A percentile compares a stretch with the other conserved stretches of the same genome.
Evolutionary conservation across 1,284 basidiomycete genomes (phyloP).

Genomic region (Rhodofomes roseus): DNA sequence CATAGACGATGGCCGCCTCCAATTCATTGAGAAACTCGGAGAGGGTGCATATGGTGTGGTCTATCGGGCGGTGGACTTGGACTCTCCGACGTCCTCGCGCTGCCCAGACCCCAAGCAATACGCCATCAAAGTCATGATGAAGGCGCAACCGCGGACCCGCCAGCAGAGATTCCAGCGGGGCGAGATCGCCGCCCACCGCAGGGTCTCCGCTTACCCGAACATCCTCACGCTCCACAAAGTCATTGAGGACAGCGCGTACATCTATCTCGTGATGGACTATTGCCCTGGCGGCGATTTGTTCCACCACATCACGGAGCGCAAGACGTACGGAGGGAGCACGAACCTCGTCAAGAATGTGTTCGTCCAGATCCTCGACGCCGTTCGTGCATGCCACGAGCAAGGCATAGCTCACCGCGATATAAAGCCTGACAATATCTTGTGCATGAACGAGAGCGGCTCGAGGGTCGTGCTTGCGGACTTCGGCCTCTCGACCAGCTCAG

Average conservation of each 20-base stretch:
- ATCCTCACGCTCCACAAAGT: slow-evolving; percentile 57
- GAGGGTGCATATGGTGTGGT: slow-evolving; percentile 33
- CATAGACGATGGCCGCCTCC: slow-evolving; percentile 24
- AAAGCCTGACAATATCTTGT: slow-evolving; percentile 70
- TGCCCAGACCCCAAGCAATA: slow-evolving; percentile 26
- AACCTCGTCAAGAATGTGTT: slow-evolving; percentile 47
- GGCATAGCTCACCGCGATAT: slow-evolving; percentile 68
- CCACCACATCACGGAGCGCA: slow-evolving; percentile 50
- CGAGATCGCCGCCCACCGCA: slow-evolving; percentile 41
- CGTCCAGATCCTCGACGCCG: slow-evolving; percentile 59
- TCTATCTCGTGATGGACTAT: slow-evolving; percentile 62
- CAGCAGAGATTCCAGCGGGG: slow-evolving; percentile 20
- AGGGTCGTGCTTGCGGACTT: slow-evolving; percentile 60
- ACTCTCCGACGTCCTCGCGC: slow-evolving; percentile 42
- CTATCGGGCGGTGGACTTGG: slow-evolving; percentile 40
- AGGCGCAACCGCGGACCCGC: slow-evolving; percentile 43
- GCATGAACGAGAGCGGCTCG: slow-evolving; percentile 39
- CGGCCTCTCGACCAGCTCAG: slow-evolving; percentile 58
- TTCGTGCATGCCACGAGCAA: slow-evolving; percentile 54
- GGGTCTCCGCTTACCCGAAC: slow-evolving; percentile 51
- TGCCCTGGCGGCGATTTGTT: slow-evolving; percentile 63
- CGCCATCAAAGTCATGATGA: slow-evolving; percentile 65
- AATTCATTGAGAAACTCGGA: slow-evolving; percentile 44
- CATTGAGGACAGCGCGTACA: slow-evolving; percentile 49
- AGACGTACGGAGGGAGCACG: slow-evolving; percentile 45